These are phyloP conservation scores for Pichia heedii DNA, from an alignment of 805 yeast genomes.

Conservation along the genomic window DNA sequence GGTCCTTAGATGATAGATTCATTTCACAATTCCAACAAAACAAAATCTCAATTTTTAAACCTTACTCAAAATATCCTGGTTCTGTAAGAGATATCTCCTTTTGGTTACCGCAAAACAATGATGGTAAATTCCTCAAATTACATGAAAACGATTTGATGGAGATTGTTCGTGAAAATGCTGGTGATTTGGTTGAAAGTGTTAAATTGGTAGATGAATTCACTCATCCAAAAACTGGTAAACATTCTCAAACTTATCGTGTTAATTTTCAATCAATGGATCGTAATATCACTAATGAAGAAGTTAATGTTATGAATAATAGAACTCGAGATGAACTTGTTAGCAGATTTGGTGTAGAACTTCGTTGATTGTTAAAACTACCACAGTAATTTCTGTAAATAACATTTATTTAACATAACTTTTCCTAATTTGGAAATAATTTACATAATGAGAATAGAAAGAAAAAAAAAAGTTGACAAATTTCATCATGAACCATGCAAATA, in stretches of 20 bases:
- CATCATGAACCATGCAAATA: no score
- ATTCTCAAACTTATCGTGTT: conserved; percentile 80
- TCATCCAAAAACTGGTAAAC: conserved; percentile 73
- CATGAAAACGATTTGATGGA: conserved; percentile 95
- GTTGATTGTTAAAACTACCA: no score
- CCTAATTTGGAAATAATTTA: no score
- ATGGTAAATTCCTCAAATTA: conserved; percentile 22
- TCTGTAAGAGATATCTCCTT: conserved; percentile 82
- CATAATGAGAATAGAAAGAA: no score
- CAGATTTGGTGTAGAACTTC: conserved; percentile 49
- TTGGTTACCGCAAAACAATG: conserved; percentile 54
- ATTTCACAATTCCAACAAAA: conserved; percentile 59
- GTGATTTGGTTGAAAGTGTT: conserved; percentile 85
- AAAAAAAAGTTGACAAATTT: no score
- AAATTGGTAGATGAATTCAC: conserved; percentile 68
- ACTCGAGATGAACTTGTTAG: conserved; percentile 51
- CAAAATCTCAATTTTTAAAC: conserved; percentile 61
- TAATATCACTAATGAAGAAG: conserved; percentile 75
- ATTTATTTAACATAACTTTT: no score
- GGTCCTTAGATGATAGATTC: conserved; percentile 81
- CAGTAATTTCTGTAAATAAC: no score
- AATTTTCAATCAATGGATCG: conserved; percentile 96
- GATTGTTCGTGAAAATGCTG: conserved; percentile 73
- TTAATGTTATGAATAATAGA: conserved; percentile 60
- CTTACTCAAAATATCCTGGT: conserved; percentile 88